A percentile compares a stretch with the other conserved stretches of the same genome.
Conservation (phyloP, 306 rosid species). For the Cucurbita argyrosperma region DNA sequence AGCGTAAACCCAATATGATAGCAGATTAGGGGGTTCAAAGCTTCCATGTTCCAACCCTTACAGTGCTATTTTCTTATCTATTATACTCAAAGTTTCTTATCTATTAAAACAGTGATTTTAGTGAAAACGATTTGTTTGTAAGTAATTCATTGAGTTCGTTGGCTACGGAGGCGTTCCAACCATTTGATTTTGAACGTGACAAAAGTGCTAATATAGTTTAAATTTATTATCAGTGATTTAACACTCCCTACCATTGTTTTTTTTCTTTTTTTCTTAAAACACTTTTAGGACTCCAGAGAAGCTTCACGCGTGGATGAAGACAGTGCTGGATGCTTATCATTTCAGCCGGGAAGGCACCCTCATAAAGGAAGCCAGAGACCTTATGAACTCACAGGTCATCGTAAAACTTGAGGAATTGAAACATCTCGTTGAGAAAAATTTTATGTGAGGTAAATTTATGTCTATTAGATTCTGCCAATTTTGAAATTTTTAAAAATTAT, state of each 20-base stretch:
- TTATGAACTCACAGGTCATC: conserved; percentile 70
- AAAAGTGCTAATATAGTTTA: neutral
- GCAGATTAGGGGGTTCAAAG: neutral
- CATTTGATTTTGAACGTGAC: neutral
- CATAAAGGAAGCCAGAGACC: conserved; percentile 76
- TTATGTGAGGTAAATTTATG: conserved; percentile 29
- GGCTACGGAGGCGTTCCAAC: too few species aligned
- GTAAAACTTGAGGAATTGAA: conserved; percentile 56
- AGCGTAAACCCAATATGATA: neutral
- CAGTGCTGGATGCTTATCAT: conserved; percentile 66
- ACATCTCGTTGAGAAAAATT: conserved; percentile 46
- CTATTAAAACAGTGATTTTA: neutral
- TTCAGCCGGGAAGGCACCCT: conserved; percentile 68
- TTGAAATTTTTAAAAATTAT: neutral
- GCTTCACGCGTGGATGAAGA: conserved; percentile 59
- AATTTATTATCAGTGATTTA: neutral
- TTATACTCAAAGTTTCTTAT: neutral
- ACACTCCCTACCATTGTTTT: neutral
- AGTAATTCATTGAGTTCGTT: too few species aligned
- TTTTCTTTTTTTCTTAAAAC: neutral
- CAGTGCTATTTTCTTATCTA: neutral
- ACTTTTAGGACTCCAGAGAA: conserved; percentile 68
- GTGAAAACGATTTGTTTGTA: too few species aligned
- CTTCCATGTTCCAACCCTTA: neutral
- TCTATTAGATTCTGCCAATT: neutral